Evolutionary conservation across 495 filamentous ascomycete genomes (phyloP), one percentile per base, ranked within the genome.

Genomic region (Penicillium subrubescens): DNA sequence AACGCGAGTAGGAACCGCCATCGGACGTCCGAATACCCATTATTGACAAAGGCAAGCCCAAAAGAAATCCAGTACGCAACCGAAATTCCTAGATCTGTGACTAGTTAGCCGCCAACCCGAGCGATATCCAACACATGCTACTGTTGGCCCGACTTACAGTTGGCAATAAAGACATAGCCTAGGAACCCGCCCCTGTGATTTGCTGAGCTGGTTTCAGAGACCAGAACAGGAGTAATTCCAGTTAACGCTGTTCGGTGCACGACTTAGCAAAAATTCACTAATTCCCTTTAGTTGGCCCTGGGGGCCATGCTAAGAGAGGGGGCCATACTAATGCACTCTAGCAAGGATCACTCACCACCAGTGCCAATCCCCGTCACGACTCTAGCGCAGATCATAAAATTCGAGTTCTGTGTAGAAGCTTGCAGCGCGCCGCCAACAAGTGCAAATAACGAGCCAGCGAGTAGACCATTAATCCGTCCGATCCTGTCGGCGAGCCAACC

Each of bases 31-130:
- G 79, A 79, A 60, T 83, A 79, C 27, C 81, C 82, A 58, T 81
- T 69, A 57, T 85, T 68, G 64, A 86, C 72, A 59, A 82, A 84
- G 14, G 84, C 77, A 48, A 87, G 74, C 44, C 84, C 83, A 63
- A 87, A 88, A 21, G 83, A 83, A 61, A 88, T 76, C 87, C 86
- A 89, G 72, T 89, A 88, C 8, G 86, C 86, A 33, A 89, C 72
- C 4, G 82, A 81, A 34, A 90, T 86, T 57, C 86, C 86, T 12
- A 87, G 75, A 65, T 86, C 81, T 84, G 25, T 39, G 25, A 52
- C 12, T 10, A 23, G 33, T 72, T 53, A 75, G 53, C 46, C 23
- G 31, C 15, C 34, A 4, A 35, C 48, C 7, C 2, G 5, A 12
- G 7, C 8, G 8, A 46, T 21, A 23, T 46, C 43, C 8, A 21